Evolutionary conservation across 164 flowering plant genomes (phyloP).

Genomic region (Piper betle): DNA sequence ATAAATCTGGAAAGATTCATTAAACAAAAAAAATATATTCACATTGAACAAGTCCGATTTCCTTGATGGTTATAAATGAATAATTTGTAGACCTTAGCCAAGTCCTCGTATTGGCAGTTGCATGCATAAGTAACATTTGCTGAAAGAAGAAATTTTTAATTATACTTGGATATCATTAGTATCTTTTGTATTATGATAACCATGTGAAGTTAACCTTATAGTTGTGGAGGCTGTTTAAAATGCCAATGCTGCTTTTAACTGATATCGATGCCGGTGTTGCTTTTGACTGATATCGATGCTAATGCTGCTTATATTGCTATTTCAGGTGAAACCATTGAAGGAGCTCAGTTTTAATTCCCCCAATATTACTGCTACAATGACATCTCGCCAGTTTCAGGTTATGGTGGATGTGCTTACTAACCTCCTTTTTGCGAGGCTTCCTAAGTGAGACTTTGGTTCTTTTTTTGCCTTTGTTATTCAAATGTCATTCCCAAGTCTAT

Average conservation of each 20-base stretch:
- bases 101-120: no score
- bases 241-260: background rate
- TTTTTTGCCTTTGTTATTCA: background rate
- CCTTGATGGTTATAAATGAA: no score
- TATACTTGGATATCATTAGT: background rate
- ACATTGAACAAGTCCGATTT: no score
- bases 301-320: background rate
- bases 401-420: constrained; percentile 80
- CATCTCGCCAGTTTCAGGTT: constrained; percentile 88
- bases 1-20: no score
- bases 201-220: constrained; percentile 1
- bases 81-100: no score
- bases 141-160: no score
- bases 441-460: constrained; percentile 45
- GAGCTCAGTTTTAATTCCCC: constrained; percentile 75
- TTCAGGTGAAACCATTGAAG: constrained; percentile 82
- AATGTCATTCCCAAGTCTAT: background rate
- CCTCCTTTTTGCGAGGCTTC: constrained; percentile 78
- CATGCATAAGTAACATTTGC: no score
- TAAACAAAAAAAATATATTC: no score
- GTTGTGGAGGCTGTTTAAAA: no score
- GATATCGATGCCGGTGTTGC: no score
- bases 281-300: background rate
- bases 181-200: background rate
- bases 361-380: constrained; percentile 75